Evolutionary conservation across 2,329 filamentous ascomycete species (phyloP).

Genomic region (Phoma sp.): DNA sequence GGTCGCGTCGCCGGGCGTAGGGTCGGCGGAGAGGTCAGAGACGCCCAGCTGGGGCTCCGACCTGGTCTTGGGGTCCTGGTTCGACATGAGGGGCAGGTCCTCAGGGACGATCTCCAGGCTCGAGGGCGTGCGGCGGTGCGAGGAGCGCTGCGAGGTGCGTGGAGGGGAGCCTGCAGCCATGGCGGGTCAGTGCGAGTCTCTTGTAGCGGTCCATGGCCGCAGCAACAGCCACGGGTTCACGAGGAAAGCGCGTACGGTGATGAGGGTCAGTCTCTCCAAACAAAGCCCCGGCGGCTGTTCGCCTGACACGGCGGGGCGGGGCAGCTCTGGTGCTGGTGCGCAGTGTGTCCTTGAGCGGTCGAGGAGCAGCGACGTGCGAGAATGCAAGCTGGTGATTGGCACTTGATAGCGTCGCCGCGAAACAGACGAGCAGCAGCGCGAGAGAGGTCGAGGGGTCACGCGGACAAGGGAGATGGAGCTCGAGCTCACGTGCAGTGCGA

Average conservation of each 20-base stretch:
- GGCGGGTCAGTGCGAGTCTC: constrained; percentile 35
- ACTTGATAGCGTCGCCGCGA: constrained; percentile 31
- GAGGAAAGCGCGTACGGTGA: constrained; percentile 31
- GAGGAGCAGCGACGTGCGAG: constrained; percentile 33
- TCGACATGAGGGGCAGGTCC: constrained; percentile 40
- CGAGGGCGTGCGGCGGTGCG: constrained; percentile 42
- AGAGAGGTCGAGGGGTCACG: constrained; percentile 12
- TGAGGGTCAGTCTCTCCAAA: constrained; percentile 20
- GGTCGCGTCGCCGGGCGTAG: constrained; percentile 35
- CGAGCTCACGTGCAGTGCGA: not conserved
- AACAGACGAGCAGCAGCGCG: not conserved
- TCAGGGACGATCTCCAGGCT: constrained; percentile 41
- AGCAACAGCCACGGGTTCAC: constrained; percentile 1
- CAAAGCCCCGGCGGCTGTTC: constrained; percentile 21
- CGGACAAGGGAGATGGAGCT: no score
- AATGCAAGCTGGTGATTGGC: constrained; percentile 41
- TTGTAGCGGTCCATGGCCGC: not conserved
- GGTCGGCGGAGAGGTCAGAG: constrained; percentile 32
- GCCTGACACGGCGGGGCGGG: constrained; percentile 38
- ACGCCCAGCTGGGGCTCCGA: constrained; percentile 43
- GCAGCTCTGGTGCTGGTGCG: constrained; percentile 5
- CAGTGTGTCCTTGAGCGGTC: constrained; percentile 9
- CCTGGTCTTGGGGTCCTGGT: constrained; percentile 33
- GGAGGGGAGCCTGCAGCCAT: constrained; percentile 43
- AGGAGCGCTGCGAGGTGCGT: constrained; percentile 27